Base-by-base conservation (phyloP, 139 green algal species). In the Zygnema circumcarinatum region DNA sequence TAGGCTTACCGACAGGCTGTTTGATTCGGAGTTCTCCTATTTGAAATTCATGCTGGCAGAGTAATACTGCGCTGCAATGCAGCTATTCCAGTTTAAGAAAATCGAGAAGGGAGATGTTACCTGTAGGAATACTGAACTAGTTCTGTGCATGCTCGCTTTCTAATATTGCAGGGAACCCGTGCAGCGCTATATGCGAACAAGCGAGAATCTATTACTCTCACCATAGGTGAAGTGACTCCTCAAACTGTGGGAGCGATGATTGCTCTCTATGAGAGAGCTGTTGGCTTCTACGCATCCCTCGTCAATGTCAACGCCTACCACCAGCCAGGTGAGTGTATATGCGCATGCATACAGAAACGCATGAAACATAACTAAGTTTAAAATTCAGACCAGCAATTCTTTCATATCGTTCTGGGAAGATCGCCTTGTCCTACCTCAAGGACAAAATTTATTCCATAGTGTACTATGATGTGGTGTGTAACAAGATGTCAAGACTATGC, bases 281-380 rank as follows among this genome's bases (percentile, higher is more conserved):
- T 83, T 0, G 83, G 83, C 22, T 32, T 84, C 38, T 88, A 88
- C 38, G 83, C 83, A 20, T 75, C 22, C 7, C 83, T 88, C 31
- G 75, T 88, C 72, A 88, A 88, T 76, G 36, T 88, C 69, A 88
- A 88, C 39, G 83, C 83, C 11, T 88, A 88, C 38, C 68, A 88
- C 69, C 83, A 88, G 75, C 83, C 83, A 83, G 83, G 83, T 84
- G 21, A 0, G 79, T n/a, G 76, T 29, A 20, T 67, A 41, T 22
- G 22, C 7, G 11, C 20, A 7, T 79, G 16, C 20, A n/a, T n/a
- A n/a, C n/a, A n/a, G n/a, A n/a, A n/a, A n/a, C n/a, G n/a, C n/a
- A n/a, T n/a, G n/a, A 72, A 29, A 25, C 25, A 72, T 25, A 29
- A 29, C 25, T 29, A 72, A 29, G 56, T 25, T 72, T 29, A 72